Evolutionary conservation across 257 asterid genomes (phyloP).

Genomic region (Solanum habrochaites): DNA sequence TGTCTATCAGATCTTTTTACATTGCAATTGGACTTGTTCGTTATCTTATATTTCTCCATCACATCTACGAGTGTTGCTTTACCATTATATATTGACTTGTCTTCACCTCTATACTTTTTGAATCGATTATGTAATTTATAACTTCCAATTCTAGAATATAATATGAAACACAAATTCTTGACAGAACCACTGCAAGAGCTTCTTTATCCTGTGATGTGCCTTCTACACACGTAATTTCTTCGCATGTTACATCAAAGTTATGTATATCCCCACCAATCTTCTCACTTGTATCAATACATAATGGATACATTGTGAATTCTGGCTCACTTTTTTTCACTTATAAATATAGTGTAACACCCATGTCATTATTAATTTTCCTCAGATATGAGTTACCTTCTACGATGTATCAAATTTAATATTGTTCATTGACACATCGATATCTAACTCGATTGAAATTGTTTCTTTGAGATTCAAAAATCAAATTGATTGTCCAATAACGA

Average conservation of each 20-base stretch:
- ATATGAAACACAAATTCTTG: background rate
- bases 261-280: background rate
- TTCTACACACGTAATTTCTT: background rate
- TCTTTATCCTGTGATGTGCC: background rate
- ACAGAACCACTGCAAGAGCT: background rate
- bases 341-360: background rate
- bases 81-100: background rate
- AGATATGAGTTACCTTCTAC: background rate
- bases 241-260: background rate
- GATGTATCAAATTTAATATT: background rate
- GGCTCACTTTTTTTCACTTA: background rate
- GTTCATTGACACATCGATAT: background rate
- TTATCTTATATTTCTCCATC: background rate
- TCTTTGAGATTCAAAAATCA: too few species aligned
- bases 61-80: too few species aligned
- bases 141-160: background rate
- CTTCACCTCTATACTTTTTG: background rate
- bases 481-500: too few species aligned
- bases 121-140: too few species aligned
- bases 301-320: background rate
- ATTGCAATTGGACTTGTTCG: background rate
- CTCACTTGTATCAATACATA: background rate
- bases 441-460: too few species aligned
- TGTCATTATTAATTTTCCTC: background rate
- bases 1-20: background rate